Evolutionary conservation across 2,329 filamentous ascomycete species (phyloP), one percentile per base, ranked within the genome.

Genomic region (Paraconiothyrium brasiliense): DNA sequence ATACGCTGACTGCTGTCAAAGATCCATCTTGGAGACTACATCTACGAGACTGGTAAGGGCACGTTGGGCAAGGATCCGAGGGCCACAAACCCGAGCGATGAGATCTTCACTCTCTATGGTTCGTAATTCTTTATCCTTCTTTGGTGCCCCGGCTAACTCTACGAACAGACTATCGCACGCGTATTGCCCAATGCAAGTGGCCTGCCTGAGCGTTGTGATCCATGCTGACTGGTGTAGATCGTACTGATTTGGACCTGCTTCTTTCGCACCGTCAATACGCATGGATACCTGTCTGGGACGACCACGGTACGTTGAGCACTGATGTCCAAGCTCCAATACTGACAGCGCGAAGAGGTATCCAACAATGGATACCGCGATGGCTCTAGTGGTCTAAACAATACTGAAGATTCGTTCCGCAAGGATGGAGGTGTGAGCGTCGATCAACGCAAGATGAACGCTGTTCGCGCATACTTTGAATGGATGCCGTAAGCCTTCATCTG

Each of bases 361-460:
- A 84, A 92, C 71, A 91, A 92, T 68, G 86, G 84, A 2, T 92
- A 87, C 71, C 82, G 85, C 27, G 88, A 89, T 68, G 89, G 89
- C 1, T 85, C 83, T 9, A 83, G 84, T 2, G 80, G 82, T 4
- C 77, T 90, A 27, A 89, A 88, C 74, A 92, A 92, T 74, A 90
- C 86, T 10, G 88, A 90, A 69, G 83, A 85, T 8, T 89, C 87
- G 0, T 92, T 91, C 77, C 71, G 87, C 32, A 80, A 84, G 51
- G 83, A 86, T 48, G 79, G 79, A 13, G 79, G 80, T 57, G 83
- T 92, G n/a, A 86, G 84, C 35, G 86, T 91, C n/a, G 89, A 92
- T 66, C 87, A 90, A 72, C 84, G 89, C 65, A 92, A 92, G 80
- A 88, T 90, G 82, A 90, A 92, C 57, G 90, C 89, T 1, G 89